A percentile compares a stretch with the other conserved stretches of the same genome.
These are phyloP conservation scores for Aspergillus fijiensis DNA, from an alignment of 2,329 filamentous ascomycete genomes.

Conservation along the genomic window DNA sequence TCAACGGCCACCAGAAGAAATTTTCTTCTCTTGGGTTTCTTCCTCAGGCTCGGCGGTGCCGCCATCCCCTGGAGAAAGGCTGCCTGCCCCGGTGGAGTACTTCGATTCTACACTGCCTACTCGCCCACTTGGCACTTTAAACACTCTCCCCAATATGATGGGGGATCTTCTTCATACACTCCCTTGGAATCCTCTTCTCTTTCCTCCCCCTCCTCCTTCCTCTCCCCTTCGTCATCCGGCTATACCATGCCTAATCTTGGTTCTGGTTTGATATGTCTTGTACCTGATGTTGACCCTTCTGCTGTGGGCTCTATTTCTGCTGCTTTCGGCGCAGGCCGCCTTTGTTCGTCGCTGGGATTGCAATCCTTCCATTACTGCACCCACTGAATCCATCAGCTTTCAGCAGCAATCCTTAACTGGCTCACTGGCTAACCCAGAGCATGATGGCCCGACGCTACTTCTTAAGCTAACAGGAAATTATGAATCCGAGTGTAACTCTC, in stretches of 20 bases:
- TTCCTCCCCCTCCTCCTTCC: too few species aligned
- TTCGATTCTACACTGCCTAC: too few species aligned
- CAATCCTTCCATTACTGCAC: not conserved
- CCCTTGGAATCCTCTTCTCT: too few species aligned
- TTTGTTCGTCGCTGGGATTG: constrained; percentile 2
- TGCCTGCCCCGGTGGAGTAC: too few species aligned
- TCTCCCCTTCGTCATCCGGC: not conserved
- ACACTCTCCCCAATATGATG: too few species aligned
- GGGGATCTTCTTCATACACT: too few species aligned
- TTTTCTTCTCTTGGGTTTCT: constrained; percentile 12
- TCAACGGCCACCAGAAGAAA: not conserved
- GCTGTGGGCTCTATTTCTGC: not conserved
- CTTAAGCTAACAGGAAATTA: not conserved
- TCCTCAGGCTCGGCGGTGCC: constrained; percentile 21
- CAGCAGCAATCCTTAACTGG: not conserved
- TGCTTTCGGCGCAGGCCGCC: not conserved
- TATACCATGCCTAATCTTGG: not conserved
- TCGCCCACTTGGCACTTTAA: too few species aligned
- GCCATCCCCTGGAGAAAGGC: not conserved
- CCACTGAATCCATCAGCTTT: not conserved
- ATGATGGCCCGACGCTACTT: not conserved
- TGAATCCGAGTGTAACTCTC: not conserved
- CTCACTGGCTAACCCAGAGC: not conserved
- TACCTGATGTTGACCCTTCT: not conserved
- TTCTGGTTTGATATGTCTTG: not conserved